These are phyloP conservation scores for Clavispora asparagi DNA, from an alignment of 805 yeast species.

Conservation along the genomic window DNA sequence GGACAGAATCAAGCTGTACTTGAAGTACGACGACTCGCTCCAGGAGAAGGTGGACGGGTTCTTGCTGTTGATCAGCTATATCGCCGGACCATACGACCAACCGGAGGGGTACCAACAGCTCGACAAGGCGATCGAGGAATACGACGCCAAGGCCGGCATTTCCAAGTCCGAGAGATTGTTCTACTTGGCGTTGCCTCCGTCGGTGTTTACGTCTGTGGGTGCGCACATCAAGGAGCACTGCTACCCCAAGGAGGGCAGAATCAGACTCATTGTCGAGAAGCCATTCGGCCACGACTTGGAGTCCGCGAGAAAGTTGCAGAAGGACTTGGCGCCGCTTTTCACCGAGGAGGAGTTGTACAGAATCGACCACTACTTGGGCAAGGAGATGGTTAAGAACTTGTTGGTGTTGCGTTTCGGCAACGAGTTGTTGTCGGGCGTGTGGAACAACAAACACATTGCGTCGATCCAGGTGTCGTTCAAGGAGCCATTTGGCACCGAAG, in stretches of 20 bases:
- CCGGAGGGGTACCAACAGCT: slow-evolving; percentile 68
- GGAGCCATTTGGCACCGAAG: slow-evolving; percentile 99
- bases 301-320: slow-evolving; percentile 72
- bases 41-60: slow-evolving; percentile 53
- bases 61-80: slow-evolving; percentile 59
- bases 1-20: slow-evolving; percentile 56
- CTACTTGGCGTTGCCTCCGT: slow-evolving; percentile 93
- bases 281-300: slow-evolving; percentile 94
- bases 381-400: slow-evolving; percentile 95
- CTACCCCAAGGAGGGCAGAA: slow-evolving; percentile 54
- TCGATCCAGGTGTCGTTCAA: slow-evolving; percentile 88
- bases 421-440: slow-evolving; percentile 77
- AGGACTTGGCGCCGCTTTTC: slow-evolving; percentile 77
- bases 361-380: slow-evolving; percentile 96
- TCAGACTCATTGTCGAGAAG: slow-evolving; percentile 88
- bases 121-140: slow-evolving; percentile 47
- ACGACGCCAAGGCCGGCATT: slow-evolving; percentile 48
- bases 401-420: slow-evolving; percentile 88
- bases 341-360: slow-evolving; percentile 88
- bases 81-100: slow-evolving; percentile 74
- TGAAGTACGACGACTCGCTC: slow-evolving; percentile 48
- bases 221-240: slow-evolving; percentile 61
- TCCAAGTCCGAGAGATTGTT: slow-evolving; percentile 69
- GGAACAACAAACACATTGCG: slow-evolving; percentile 77
- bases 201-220: slow-evolving; percentile 80